Conservation (phyloP, 352 stramenopile species). For the Elongisporangium undulatum region DNA sequence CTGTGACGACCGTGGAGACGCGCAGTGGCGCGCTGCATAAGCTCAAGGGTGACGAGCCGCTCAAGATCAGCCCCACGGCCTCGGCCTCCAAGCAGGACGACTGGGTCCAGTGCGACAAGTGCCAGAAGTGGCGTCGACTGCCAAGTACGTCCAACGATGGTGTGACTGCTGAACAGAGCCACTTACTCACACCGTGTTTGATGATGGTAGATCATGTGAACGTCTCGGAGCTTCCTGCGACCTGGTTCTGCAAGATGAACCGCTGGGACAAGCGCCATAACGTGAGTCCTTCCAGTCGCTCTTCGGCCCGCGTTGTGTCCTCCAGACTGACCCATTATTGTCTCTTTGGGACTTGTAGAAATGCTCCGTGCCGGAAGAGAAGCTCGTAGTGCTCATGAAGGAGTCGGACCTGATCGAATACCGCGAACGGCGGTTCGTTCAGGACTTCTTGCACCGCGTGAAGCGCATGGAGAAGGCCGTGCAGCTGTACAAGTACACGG, state of each 20-base stretch:
- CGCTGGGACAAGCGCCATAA: conserved; percentile 78
- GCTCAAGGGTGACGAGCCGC: conserved; percentile 34
- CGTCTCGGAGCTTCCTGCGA: conserved; percentile 61
- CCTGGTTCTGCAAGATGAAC: conserved; percentile 88
- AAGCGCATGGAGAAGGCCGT: conserved; percentile 76
- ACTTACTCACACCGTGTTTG: too few relatives aligned
- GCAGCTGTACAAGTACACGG: conserved; percentile 57
- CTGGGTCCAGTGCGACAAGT: conserved; percentile 87
- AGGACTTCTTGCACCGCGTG: conserved; percentile 60
- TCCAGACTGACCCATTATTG: conserved; percentile 2
- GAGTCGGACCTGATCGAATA: conserved; percentile 56
- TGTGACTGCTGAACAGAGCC: neutral
- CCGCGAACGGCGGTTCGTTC: conserved; percentile 58
- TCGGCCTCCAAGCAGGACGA: conserved; percentile 71
- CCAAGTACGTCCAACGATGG: conserved; percentile 38
- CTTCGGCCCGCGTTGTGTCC: too few relatives aligned
- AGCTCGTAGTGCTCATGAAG: conserved; percentile 63
- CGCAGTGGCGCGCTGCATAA: conserved; percentile 46
- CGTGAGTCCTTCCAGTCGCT: conserved; percentile 22
- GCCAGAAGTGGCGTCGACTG: conserved; percentile 76
- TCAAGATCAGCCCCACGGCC: conserved; percentile 32
- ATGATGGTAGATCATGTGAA: conserved; percentile 59
- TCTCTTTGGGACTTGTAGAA: conserved; percentile 28
- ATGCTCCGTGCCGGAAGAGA: conserved; percentile 68
- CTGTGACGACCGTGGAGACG: conserved; percentile 43